Conservation (phyloP, 345 rosid genomes). For the Salix dunnii region DNA sequence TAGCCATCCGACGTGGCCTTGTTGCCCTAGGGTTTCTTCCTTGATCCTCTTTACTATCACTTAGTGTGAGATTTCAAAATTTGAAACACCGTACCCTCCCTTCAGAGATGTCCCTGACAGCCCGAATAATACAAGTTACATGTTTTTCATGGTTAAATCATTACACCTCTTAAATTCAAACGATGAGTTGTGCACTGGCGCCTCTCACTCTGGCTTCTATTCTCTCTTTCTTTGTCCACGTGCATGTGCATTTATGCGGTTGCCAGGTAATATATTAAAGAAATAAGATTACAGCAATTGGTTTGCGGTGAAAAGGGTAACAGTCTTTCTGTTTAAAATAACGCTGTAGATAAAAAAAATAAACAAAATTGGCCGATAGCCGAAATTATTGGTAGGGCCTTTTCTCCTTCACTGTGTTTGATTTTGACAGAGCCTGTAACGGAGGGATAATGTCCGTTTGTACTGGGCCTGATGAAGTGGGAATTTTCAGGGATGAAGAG, state of each 20-base stretch:
- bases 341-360: not conserved
- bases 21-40: constrained; percentile 18
- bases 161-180: constrained; percentile 31
- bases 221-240: not conserved
- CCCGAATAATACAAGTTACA: not conserved
- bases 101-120: not conserved
- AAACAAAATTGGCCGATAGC: not conserved
- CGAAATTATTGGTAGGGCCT: not conserved
- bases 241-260: not conserved
- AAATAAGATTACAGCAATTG: not conserved
- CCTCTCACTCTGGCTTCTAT: constrained; percentile 12
- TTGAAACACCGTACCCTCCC: constrained; percentile 32
- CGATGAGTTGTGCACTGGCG: not conserved
- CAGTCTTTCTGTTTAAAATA: not conserved
- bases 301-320: not conserved
- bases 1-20: constrained; percentile 25
- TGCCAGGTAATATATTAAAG: not conserved
- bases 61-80: constrained; percentile 37
- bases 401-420: not conserved
- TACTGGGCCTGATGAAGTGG: not conserved
- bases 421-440: not conserved
- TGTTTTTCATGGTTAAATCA: constrained; percentile 22
- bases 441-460: not conserved
- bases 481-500: not conserved
- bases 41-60: constrained; percentile 6